Conservation (phyloP, 2,329 filamentous ascomycete genomes). For the Bertia moriformis region DNA sequence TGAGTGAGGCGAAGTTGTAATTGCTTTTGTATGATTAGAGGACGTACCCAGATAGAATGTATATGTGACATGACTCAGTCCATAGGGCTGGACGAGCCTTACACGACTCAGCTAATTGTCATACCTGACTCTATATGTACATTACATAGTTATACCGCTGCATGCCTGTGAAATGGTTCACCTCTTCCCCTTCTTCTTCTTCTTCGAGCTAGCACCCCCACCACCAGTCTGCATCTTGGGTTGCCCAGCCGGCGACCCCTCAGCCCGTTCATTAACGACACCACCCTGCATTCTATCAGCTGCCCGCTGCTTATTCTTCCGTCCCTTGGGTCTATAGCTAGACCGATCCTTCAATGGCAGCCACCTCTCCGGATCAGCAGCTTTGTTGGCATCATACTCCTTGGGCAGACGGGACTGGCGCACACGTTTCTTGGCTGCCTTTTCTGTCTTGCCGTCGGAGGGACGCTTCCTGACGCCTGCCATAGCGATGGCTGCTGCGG, state of each 20-base stretch:
- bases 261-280: constrained; percentile 29
- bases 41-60: too few species aligned
- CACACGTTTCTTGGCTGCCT: constrained; percentile 18
- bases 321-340: constrained; percentile 47
- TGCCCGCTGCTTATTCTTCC: constrained; percentile 33
- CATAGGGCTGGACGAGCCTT: too few species aligned
- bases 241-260: constrained; percentile 8
- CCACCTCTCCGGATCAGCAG: constrained; percentile 51
- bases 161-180: not conserved
- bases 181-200: constrained; percentile 1
- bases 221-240: not conserved
- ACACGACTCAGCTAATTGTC: too few species aligned
- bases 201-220: not conserved
- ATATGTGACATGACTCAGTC: too few species aligned
- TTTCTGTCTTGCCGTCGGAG: constrained; percentile 12
- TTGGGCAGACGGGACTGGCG: constrained; percentile 31
- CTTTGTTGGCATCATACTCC: constrained; percentile 40
- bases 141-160: too few species aligned
- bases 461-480: constrained; percentile 20
- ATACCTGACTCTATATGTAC: too few species aligned
- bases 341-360: constrained; percentile 49
- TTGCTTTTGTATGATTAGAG: too few species aligned
- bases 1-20: too few species aligned
- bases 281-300: constrained; percentile 45
- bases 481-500: constrained; percentile 11